These are phyloP conservation scores for Rhizopus sp. DNA, from an alignment of 371 early-diverging fungal genomes.

Conservation along the genomic window DNA sequence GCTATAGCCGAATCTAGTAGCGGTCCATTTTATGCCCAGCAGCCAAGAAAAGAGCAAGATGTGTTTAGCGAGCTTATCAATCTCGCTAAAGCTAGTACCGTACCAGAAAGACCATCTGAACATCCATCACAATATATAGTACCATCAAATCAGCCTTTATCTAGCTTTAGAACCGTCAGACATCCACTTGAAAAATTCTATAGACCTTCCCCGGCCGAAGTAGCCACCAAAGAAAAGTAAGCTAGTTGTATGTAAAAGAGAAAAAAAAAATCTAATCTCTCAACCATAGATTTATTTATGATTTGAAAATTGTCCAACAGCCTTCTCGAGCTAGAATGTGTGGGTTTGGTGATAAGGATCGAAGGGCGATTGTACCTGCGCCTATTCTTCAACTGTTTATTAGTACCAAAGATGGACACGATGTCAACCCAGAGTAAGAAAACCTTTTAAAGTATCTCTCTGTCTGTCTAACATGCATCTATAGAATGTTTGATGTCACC, in stretches of 20 bases:
- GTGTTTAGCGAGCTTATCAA: slow-evolving; percentile 24
- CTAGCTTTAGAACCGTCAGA: too few relatives aligned
- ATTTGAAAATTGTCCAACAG: slow-evolving; percentile 60
- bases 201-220: background rate
- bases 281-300: slow-evolving; percentile 10
- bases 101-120: background rate
- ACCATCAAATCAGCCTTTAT: too few relatives aligned
- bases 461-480: background rate
- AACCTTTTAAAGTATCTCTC: background rate
- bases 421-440: slow-evolving; percentile 40
- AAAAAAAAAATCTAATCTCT: background rate
- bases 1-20: background rate
- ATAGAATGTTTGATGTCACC: slow-evolving; percentile 56
- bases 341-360: slow-evolving; percentile 79
- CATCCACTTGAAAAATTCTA: background rate
- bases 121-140: background rate
- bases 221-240: background rate
- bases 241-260: background rate
- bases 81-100: slow-evolving; percentile 10
- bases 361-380: slow-evolving; percentile 62
- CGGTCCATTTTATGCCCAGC: background rate
- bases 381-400: slow-evolving; percentile 51
- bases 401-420: slow-evolving; percentile 30
- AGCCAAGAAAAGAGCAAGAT: slow-evolving; percentile 16
- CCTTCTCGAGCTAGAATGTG: slow-evolving; percentile 85